phyloP scores from a whole-genome alignment of 768 basidiomycete genomes.

The Hortiboletus flavorubellus region DNA sequence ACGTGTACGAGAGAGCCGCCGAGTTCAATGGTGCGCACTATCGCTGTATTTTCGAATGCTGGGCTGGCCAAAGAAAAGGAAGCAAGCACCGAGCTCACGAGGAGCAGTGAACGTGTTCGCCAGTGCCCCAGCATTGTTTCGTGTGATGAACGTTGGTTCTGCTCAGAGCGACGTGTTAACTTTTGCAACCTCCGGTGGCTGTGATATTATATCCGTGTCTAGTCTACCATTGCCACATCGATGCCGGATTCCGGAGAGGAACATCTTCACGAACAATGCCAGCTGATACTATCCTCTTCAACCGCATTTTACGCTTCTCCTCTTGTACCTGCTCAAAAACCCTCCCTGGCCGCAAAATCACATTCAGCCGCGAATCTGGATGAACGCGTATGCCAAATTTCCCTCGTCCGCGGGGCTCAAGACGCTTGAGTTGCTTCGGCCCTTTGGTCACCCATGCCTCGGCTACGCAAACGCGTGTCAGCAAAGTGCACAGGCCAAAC shows the following conservation, averaged over 20 bases:
- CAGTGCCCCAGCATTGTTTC: constrained; percentile 40
- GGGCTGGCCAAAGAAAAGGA: constrained; percentile 40
- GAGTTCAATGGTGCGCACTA: constrained; percentile 87
- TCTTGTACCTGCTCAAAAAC: constrained; percentile 65
- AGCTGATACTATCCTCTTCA: constrained; percentile 78
- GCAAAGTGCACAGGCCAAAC: neutral
- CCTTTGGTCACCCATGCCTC: constrained; percentile 96
- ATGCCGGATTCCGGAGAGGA: constrained; percentile 69
- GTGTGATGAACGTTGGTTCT: constrained; percentile 29
- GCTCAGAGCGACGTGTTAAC: constrained; percentile 20
- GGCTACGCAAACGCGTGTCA: constrained; percentile 43
- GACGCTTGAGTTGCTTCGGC: constrained; percentile 51
- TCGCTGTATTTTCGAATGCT: constrained; percentile 83
- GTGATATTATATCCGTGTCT: constrained; percentile 7
- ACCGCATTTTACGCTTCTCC: constrained; percentile 58
- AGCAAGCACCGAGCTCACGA: constrained; percentile 39
- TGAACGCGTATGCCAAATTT: constrained; percentile 75
- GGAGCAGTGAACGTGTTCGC: constrained; percentile 47
- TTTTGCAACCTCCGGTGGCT: constrained; percentile 1
- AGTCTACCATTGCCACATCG: constrained; percentile 73
- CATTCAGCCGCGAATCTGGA: constrained; percentile 69
- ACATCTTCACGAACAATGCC: constrained; percentile 75
- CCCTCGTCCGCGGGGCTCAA: constrained; percentile 84
- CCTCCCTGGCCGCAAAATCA: constrained; percentile 79
- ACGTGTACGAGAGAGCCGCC: constrained; percentile 86